Base-by-base conservation (phyloP, 495 filamentous ascomycete genomes). In the Pyrenula massariospora region DNA sequence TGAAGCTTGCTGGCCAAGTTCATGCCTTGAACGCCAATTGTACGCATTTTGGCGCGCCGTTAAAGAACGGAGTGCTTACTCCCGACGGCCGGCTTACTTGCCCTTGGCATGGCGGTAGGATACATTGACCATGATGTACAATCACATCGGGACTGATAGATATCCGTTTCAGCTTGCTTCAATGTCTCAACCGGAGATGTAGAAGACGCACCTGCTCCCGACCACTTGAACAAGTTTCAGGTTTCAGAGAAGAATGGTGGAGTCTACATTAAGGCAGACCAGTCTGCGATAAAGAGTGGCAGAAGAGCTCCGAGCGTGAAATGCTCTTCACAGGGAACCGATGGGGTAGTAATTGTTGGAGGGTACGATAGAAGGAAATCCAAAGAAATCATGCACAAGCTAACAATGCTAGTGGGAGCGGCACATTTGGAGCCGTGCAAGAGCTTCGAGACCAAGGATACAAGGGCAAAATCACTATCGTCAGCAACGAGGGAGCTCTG, bases 1-100 rank as follows among this genome's bases (percentile, higher is more conserved):
- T 92, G 54, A 92, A 91, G 60, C 73, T 86, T 19, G 84, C 80
- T 50, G 84, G 84, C 57, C 77, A 85, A 57, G 73, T 88, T 25
- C 83, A 90, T 65, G 93, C 91, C 21, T 64, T 91, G 57, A 89
- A 86, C 31, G 73, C 88, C n/a, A 88, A 84, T 53, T 98, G 93
- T 70, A 95, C 94, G 8, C 93, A 96, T 78, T 96, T 92, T 66
- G 91, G 87, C 2, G 93, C 92, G 2, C 94, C 93, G 5, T 72
- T 97, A 61, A 83, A 85, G 59, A 81, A 84, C 52, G 93, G 93
- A 36, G 82, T 97, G 12, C 70, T 97, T 51, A 85, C 87, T 2
- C 82, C 81, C 2, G 84, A 91, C 61, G 93, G 93, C 1, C 73
- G 89, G 51, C 70, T 98, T 25, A 94, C 88, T 15, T 98, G 93